These are phyloP conservation scores for Yarrowia sp. DNA, from an alignment of 805 yeast species.

Conservation along the genomic window DNA sequence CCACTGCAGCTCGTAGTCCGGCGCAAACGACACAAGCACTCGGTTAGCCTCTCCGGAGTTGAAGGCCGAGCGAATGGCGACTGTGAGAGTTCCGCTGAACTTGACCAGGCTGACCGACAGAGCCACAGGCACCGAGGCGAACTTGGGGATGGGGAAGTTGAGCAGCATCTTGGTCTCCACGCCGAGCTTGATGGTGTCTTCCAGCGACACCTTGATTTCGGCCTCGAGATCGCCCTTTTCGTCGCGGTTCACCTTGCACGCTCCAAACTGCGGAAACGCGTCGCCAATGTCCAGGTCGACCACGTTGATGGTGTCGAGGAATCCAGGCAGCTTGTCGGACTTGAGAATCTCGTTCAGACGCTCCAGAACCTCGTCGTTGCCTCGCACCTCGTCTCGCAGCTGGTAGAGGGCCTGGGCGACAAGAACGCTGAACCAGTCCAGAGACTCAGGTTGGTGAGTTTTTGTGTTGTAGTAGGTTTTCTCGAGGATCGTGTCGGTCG, in stretches of 20 bases:
- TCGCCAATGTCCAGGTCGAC: conserved; percentile 91
- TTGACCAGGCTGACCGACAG: conserved; percentile 84
- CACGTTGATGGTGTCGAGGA: conserved; percentile 70
- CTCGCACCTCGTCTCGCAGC: conserved; percentile 81
- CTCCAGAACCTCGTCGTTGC: conserved; percentile 79
- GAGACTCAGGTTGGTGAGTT: conserved; percentile 80
- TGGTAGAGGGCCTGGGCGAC: conserved; percentile 89
- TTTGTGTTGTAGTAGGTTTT: conserved; percentile 90
- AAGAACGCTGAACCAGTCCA: conserved; percentile 96
- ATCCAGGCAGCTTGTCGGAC: conserved; percentile 68
- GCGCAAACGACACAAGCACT: conserved; percentile 83
- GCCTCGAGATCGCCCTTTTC: conserved; percentile 63
- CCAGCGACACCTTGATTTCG: conserved; percentile 83
- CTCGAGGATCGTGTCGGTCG: conserved; percentile 58
- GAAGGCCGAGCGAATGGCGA: conserved; percentile 41
- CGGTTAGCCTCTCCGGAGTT: conserved; percentile 48
- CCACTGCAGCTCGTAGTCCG: conserved; percentile 87
- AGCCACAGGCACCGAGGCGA: conserved; percentile 84
- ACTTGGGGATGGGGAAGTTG: conserved; percentile 77
- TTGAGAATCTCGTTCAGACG: conserved; percentile 66
- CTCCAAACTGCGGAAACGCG: conserved; percentile 92
- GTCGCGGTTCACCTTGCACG: conserved; percentile 74
- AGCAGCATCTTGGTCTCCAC: conserved; percentile 75
- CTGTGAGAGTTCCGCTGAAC: conserved; percentile 85
- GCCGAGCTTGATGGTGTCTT: conserved; percentile 83